phyloP scores from a whole-genome alignment of 352 stramenopile genomes.

The Aphanomyces stellatus region DNA sequence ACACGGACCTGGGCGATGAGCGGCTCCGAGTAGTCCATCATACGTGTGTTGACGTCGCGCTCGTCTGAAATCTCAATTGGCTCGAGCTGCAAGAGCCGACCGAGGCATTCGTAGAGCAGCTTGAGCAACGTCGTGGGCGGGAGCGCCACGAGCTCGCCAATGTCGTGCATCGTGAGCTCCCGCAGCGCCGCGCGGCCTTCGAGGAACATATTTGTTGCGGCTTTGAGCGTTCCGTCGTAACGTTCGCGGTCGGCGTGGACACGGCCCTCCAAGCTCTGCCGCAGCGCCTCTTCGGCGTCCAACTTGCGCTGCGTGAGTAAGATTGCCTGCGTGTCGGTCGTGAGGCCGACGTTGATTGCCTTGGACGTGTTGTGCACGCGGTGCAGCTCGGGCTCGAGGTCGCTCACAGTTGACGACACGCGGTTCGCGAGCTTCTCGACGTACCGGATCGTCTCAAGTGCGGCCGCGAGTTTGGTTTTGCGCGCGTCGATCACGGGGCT shows the following conservation, averaged over 20 bases:
- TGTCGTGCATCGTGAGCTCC: constrained; percentile 26
- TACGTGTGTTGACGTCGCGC: constrained; percentile 56
- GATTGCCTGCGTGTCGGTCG: constrained; percentile 3
- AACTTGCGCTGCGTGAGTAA: not conserved
- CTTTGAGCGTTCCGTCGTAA: constrained; percentile 19
- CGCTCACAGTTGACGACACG: not conserved
- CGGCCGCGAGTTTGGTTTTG: constrained; percentile 33
- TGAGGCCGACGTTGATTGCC: constrained; percentile 12
- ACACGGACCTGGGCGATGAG: constrained; percentile 24
- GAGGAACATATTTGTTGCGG: constrained; percentile 29
- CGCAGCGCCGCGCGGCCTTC: not conserved
- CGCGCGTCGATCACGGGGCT: not conserved
- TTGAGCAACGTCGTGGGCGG: constrained; percentile 38
- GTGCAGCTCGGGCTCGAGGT: not conserved
- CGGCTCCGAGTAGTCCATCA: constrained; percentile 68
- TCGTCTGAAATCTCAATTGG: constrained; percentile 50
- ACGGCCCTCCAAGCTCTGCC: not conserved
- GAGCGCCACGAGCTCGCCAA: constrained; percentile 28
- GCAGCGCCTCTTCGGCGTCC: not conserved
- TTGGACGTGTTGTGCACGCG: constrained; percentile 9
- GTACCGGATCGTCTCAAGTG: constrained; percentile 23
- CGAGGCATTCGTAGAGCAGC: constrained; percentile 57
- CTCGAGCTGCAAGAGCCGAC: constrained; percentile 52
- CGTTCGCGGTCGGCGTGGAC: not conserved
- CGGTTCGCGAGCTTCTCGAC: constrained; percentile 6